phyloP scores from a whole-genome alignment of 2,329 filamentous ascomycete species.

The Fusarium anguioides region DNA sequence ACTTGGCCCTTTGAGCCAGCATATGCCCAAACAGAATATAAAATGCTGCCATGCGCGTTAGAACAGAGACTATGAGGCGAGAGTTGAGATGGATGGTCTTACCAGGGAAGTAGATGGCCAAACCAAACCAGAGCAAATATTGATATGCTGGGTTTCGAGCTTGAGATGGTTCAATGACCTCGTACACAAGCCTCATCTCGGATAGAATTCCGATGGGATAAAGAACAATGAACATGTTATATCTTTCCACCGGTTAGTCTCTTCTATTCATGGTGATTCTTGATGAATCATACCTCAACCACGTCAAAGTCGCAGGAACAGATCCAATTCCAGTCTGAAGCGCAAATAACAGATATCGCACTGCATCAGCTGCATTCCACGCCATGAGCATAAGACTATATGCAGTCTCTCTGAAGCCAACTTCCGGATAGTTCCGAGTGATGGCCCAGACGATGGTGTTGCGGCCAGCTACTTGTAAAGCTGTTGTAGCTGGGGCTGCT shows the following conservation, averaged over 20 bases:
- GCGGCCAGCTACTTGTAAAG: constrained; percentile 35
- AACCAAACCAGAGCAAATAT: constrained; percentile 35
- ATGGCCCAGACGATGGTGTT: constrained; percentile 43
- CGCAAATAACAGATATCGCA: constrained; percentile 37
- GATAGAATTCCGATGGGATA: constrained; percentile 37
- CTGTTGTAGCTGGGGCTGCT: constrained; percentile 32
- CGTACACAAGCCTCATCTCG: constrained; percentile 32
- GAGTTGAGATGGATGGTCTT: neutral
- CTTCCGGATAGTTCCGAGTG: constrained; percentile 36
- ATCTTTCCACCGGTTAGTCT: neutral
- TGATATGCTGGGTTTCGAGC: constrained; percentile 29
- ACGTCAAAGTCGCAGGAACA: constrained; percentile 18
- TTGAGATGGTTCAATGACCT: constrained; percentile 32
- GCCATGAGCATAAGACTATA: constrained; percentile 36
- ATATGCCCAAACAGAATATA: constrained; percentile 36
- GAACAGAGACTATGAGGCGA: neutral
- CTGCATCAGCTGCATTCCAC: constrained; percentile 37
- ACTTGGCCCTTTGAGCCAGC: constrained; percentile 36
- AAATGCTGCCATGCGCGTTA: constrained; percentile 4
- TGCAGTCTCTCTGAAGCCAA: constrained; percentile 21
- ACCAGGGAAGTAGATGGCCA: constrained; percentile 30
- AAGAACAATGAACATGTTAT: constrained; percentile 35
- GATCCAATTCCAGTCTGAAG: constrained; percentile 19
- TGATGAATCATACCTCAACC: constrained; percentile 31
- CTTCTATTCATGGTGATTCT: accelerated